phyloP scores from a whole-genome alignment of 1,284 basidiomycete species.

The Xerocomus amazonicus region DNA sequence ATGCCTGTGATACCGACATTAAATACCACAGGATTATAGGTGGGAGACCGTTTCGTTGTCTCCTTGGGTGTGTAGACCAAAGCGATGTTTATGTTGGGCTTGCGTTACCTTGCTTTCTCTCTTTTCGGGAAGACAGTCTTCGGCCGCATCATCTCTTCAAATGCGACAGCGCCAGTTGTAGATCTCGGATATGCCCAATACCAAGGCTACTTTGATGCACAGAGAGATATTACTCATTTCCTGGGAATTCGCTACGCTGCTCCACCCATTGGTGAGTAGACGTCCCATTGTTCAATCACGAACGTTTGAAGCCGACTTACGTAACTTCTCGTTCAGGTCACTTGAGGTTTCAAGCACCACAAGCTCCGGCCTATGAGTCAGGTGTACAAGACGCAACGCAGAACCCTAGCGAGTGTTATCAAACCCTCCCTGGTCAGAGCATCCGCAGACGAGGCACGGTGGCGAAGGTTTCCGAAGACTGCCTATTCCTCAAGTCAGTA shows the following conservation, averaged over 20 bases:
- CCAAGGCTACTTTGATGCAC: constrained; percentile 10
- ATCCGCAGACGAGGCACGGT: background rate
- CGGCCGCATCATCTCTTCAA: too few relatives aligned
- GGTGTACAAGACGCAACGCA: constrained; percentile 15
- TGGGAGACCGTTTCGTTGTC: too few relatives aligned
- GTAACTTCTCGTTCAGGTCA: constrained; percentile 1
- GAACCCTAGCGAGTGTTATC: constrained; percentile 15
- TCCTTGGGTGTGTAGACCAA: too few relatives aligned
- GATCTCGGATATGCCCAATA: background rate
- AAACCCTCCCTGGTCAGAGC: background rate
- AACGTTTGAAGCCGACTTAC: background rate
- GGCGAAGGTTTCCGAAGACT: constrained; percentile 13
- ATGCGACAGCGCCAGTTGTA: too few relatives aligned
- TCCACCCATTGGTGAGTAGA: constrained; percentile 13
- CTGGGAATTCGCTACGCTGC: constrained; percentile 19
- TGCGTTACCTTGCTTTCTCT: background rate
- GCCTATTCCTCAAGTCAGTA: constrained; percentile 24
- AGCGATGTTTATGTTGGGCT: too few relatives aligned
- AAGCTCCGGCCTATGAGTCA: background rate
- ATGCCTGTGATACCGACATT: too few relatives aligned
- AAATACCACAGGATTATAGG: too few relatives aligned
- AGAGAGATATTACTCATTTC: constrained; percentile 10
- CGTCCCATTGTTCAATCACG: background rate
- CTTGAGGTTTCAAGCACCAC: constrained; percentile 19
- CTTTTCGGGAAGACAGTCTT: constrained; percentile 10